These are phyloP conservation scores for Ettlia oleoabundans DNA, from an alignment of 139 green algal genomes.

Conservation along the genomic window DNA sequence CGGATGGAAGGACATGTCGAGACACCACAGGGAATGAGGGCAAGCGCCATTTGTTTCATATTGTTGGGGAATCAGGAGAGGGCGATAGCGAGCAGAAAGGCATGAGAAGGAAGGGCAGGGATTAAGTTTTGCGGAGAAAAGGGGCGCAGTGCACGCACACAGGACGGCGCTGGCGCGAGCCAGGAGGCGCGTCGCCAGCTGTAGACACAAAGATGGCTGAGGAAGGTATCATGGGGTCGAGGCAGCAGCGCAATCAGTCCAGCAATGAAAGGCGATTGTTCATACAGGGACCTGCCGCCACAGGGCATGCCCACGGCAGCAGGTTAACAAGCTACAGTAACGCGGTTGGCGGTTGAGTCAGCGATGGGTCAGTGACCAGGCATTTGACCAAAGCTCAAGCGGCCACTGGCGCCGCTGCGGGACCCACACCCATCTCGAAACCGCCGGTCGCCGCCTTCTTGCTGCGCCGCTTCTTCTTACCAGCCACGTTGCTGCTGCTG, in stretches of 20 bases:
- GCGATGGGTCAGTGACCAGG: too few relatives aligned
- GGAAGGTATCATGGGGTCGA: slow-evolving; percentile 10
- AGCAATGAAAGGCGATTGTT: slow-evolving; percentile 32
- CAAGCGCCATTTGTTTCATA: background rate
- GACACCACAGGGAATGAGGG: background rate
- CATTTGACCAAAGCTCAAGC: background rate
- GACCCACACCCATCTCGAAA: slow-evolving; percentile 31
- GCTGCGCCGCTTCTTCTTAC: slow-evolving; percentile 24
- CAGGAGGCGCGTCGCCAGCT: background rate
- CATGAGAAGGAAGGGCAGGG: background rate
- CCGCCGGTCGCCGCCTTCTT: slow-evolving; percentile 18
- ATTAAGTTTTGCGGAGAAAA: slow-evolving; percentile 1
- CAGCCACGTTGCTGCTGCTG: background rate
- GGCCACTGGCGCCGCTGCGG: background rate
- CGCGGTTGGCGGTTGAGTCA: too few relatives aligned
- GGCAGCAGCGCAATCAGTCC: background rate
- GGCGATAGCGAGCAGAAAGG: background rate
- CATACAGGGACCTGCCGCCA: background rate
- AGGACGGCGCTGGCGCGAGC: background rate
- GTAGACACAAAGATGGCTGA: background rate
- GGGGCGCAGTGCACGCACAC: background rate
- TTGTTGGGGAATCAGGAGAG: background rate
- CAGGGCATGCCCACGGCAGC: background rate
- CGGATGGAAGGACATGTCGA: too few relatives aligned
- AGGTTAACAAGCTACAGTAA: slow-evolving; percentile 14